Conservation (phyloP, 129 eudicot species). For the Flaveria brownii region DNA sequence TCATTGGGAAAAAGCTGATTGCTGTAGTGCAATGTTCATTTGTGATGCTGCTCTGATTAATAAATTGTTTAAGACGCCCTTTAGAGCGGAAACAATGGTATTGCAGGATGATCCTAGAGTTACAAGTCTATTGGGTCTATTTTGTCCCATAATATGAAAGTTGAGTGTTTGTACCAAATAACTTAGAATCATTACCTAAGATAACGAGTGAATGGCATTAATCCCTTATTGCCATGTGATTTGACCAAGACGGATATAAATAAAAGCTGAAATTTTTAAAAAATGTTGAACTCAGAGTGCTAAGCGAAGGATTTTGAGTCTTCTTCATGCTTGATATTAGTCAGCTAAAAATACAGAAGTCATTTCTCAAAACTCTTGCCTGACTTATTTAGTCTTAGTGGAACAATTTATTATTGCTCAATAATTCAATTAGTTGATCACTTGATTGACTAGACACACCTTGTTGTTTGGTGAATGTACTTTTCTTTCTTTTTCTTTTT, state of each 20-base stretch:
- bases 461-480: constrained; percentile 28
- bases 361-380: too few species aligned
- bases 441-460: neutral
- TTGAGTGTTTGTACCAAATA: neutral
- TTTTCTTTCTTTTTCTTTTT: constrained; percentile 21
- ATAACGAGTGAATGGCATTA: neutral
- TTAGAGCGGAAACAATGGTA: neutral
- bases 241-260: neutral
- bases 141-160: neutral
- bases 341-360: neutral
- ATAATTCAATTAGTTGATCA: constrained; percentile 8
- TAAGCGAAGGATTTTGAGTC: neutral
- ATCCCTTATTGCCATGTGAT: neutral
- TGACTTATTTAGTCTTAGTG: neutral
- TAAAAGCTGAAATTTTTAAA: neutral
- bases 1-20: neutral
- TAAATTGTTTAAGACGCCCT: neutral
- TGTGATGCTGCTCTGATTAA: neutral
- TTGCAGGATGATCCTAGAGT: neutral
- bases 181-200: neutral
- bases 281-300: neutral
- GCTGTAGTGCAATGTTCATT: neutral
- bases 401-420: constrained; percentile 16
- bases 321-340: neutral
- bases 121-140: neutral